Evolutionary conservation across 306 rosid genomes (phyloP), one percentile per base, ranked within the genome.

Genomic region (Fragaria nilgerrensis): DNA sequence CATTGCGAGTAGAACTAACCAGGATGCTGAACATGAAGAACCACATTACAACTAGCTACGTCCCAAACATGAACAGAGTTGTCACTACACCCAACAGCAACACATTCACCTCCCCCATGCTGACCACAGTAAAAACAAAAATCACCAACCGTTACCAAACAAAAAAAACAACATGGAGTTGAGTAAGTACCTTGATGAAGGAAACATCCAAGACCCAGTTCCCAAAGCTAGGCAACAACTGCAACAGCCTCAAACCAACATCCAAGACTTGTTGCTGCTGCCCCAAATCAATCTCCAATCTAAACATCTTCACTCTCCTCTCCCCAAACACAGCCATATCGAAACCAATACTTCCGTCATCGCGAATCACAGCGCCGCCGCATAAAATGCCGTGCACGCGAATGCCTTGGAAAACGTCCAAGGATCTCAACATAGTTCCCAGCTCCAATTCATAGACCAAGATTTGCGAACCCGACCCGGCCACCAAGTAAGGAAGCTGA

Each of bases 21-120:
- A 79, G 98, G 91, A 82, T 96, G 93, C 68, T 81, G 90, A 75
- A 92, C 90, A 84, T 87, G 79, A 69, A 92, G 85, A 86, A 90
- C 78, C 66, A 37, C 70, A 53, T 29, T 75, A 61, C 88, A 88
- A 64, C 82, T 89, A 20, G 84, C 73, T 48, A 83, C 82, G 73
- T 95, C 97, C 98, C 98, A 95, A 20, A 95, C 34, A 73, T 84
- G 89, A 66, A 95, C 90, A 50, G 98, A 92, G 81, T 95, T 95
- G 76, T 92, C 93, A 53, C 91, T 87, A 68, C 95, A 92, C 59
- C 98, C 98, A 73, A 90, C 65, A 32, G 93, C 96, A 75, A 95
- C 81, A 76, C 58, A 87, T 63, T 78, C 73, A 75, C 75, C 74
- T 15, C 71, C 90, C 87, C 64, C 84, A 68, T 62, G 64, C 69